Conservation (phyloP, 306 rosid species). For the Trifolium dubium region DNA sequence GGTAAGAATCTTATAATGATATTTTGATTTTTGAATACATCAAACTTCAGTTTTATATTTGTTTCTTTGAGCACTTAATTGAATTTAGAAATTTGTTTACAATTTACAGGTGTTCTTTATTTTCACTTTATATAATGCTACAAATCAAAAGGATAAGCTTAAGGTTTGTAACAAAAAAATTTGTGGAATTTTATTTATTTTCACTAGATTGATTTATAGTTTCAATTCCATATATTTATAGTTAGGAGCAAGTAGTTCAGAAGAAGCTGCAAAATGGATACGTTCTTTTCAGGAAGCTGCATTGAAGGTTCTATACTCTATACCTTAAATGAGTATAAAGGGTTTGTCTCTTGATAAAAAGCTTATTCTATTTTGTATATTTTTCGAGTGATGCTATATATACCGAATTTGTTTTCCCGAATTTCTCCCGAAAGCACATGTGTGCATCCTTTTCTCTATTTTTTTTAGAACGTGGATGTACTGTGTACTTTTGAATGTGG, state of each 20-base stretch:
- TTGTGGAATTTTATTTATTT: background rate
- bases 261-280: slow-evolving; percentile 93
- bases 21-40: background rate
- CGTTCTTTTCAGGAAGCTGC: slow-evolving; percentile 74
- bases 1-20: slow-evolving; percentile 45
- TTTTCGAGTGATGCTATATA: no score
- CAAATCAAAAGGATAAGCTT: slow-evolving; percentile 74
- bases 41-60: slow-evolving; percentile 16
- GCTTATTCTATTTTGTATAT: slow-evolving; percentile 30
- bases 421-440: no score
- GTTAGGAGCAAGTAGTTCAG: slow-evolving; percentile 91
- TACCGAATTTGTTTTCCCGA: no score
- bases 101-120: slow-evolving; percentile 63
- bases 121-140: slow-evolving; percentile 71
- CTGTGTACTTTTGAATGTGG: no score
- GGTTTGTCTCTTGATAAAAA: slow-evolving; percentile 34
- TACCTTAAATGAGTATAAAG: slow-evolving; percentile 29
- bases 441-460: no score
- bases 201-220: slow-evolving; percentile 28
- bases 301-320: slow-evolving; percentile 59
- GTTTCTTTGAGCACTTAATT: slow-evolving; percentile 22
- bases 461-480: no score
- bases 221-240: slow-evolving; percentile 42
- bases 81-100: slow-evolving; percentile 35
- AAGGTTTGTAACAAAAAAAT: slow-evolving; percentile 57